Evolutionary conservation across 495 filamentous ascomycete species (phyloP).

Genomic region (Glutinoglossum americanum): DNA sequence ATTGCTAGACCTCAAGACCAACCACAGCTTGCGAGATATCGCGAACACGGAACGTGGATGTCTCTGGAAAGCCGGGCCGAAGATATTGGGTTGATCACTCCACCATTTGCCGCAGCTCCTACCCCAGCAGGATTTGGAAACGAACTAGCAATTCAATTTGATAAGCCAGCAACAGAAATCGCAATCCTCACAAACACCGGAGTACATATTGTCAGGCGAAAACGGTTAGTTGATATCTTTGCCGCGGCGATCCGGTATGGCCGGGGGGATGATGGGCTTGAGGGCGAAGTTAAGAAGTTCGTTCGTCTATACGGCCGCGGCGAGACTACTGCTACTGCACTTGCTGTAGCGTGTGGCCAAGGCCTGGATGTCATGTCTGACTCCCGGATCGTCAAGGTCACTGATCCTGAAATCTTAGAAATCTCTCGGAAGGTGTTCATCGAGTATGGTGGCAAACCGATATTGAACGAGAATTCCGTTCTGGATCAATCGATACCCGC

Average conservation of each 20-base stretch:
- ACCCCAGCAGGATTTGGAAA: slow-evolving; percentile 76
- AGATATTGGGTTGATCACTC: slow-evolving; percentile 53
- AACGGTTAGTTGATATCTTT: slow-evolving; percentile 82
- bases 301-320: slow-evolving; percentile 61
- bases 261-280: slow-evolving; percentile 57
- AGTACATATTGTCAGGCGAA: slow-evolving; percentile 60
- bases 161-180: slow-evolving; percentile 55
- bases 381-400: slow-evolving; percentile 40
- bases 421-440: slow-evolving; percentile 72
- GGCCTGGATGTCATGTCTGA: slow-evolving; percentile 56
- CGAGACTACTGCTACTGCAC: slow-evolving; percentile 71
- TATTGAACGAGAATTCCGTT: slow-evolving; percentile 46
- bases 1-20: slow-evolving; percentile 36
- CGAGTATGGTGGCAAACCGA: slow-evolving; percentile 67
- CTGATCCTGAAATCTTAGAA: slow-evolving; percentile 65
- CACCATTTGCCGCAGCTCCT: slow-evolving; percentile 40
- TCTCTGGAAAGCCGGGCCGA: slow-evolving; percentile 46
- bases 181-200: slow-evolving; percentile 81
- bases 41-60: slow-evolving; percentile 58
- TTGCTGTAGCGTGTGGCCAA: slow-evolving; percentile 92
- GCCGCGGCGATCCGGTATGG: slow-evolving; percentile 51
- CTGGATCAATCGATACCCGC: slow-evolving; percentile 35
- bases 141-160: slow-evolving; percentile 84
- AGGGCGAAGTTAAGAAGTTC: slow-evolving; percentile 62
- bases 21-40: slow-evolving; percentile 14